Conservation (phyloP, 352 stramenopile species). For the Pythium aphanidermatum region DNA sequence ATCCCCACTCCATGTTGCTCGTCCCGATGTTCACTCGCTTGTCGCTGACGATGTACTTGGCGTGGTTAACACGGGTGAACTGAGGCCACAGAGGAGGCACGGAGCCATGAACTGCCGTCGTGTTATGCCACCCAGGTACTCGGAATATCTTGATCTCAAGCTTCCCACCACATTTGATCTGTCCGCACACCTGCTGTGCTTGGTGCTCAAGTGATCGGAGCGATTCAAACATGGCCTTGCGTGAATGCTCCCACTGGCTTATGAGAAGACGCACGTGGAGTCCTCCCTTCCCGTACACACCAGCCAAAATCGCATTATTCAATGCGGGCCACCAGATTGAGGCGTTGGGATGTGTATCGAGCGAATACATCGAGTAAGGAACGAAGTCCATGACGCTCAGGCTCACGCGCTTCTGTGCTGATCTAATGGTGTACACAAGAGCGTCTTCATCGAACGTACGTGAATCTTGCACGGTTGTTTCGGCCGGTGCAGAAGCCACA, state of each 20-base stretch:
- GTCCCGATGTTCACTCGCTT: slow-evolving; percentile 74
- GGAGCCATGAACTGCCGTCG: slow-evolving; percentile 19
- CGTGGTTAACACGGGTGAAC: slow-evolving; percentile 79
- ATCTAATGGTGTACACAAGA: slow-evolving; percentile 67
- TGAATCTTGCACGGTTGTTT: slow-evolving; percentile 41
- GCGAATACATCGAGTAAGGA: slow-evolving; percentile 58
- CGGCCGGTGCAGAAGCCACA: slow-evolving; percentile 51
- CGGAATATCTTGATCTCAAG: slow-evolving; percentile 71
- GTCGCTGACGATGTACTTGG: slow-evolving; percentile 83
- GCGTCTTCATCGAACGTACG: slow-evolving; percentile 65
- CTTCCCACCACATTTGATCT: slow-evolving; percentile 32
- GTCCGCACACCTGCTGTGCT: slow-evolving; percentile 39
- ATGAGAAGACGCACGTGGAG: slow-evolving; percentile 60
- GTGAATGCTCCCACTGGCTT: slow-evolving; percentile 73
- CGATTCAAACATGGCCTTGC: slow-evolving; percentile 41
- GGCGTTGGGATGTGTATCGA: slow-evolving; percentile 28
- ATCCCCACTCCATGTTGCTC: slow-evolving; percentile 85
- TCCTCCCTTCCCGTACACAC: slow-evolving; percentile 45
- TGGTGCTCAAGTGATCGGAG: slow-evolving; percentile 44
- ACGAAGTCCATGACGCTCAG: slow-evolving; percentile 84
- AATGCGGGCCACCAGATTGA: slow-evolving; percentile 65
- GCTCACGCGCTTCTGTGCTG: slow-evolving; percentile 40
- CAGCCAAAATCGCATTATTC: slow-evolving; percentile 49
- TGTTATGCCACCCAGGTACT: slow-evolving; percentile 75
- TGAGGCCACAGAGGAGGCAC: slow-evolving; percentile 37